Conservation (phyloP, 1,284 basidiomycete species). For the Cutaneotrichosporon cyanovorans region DNA sequence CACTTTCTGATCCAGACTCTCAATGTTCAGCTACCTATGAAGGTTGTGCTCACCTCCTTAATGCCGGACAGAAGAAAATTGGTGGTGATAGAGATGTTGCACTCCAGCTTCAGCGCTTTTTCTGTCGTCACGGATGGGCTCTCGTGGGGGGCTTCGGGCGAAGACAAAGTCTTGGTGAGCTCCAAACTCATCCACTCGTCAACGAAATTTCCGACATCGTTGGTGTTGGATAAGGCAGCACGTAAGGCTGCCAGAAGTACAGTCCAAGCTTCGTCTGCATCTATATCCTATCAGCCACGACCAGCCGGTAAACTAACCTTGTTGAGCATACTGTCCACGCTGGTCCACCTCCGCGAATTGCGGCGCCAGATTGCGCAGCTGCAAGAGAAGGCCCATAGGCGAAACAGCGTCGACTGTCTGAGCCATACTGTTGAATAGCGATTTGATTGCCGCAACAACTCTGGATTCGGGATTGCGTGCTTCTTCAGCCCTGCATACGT, state of each 20-base stretch:
- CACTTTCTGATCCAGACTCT: slow-evolving; percentile 77
- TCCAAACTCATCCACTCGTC: slow-evolving; percentile 78
- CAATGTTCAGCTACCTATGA: not conserved
- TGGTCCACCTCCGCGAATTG: slow-evolving; percentile 78
- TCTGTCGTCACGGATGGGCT: slow-evolving; percentile 59
- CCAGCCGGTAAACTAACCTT: slow-evolving; percentile 52
- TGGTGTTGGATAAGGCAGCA: slow-evolving; percentile 50
- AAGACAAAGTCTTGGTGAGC: slow-evolving; percentile 67
- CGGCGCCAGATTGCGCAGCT: slow-evolving; percentile 71
- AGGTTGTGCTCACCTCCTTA: slow-evolving; percentile 56
- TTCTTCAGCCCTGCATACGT: not conserved
- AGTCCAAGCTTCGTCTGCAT: slow-evolving; percentile 92
- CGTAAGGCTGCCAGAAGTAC: slow-evolving; percentile 73
- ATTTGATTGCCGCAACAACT: slow-evolving; percentile 53
- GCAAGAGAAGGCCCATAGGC: slow-evolving; percentile 63
- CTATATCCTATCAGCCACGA: slow-evolving; percentile 51
- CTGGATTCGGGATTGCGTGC: no score
- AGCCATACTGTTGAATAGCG: slow-evolving; percentile 65
- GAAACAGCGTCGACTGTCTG: slow-evolving; percentile 70
- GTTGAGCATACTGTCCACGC: slow-evolving; percentile 68
- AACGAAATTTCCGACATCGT: slow-evolving; percentile 52
- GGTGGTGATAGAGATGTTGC: slow-evolving; percentile 78
- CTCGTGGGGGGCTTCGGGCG: slow-evolving; percentile 75
- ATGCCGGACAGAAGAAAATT: slow-evolving; percentile 89
- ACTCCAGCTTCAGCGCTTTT: slow-evolving; percentile 79